Evolutionary conservation across 768 basidiomycete species (phyloP).

Genomic region (Amanita fuliginea): DNA sequence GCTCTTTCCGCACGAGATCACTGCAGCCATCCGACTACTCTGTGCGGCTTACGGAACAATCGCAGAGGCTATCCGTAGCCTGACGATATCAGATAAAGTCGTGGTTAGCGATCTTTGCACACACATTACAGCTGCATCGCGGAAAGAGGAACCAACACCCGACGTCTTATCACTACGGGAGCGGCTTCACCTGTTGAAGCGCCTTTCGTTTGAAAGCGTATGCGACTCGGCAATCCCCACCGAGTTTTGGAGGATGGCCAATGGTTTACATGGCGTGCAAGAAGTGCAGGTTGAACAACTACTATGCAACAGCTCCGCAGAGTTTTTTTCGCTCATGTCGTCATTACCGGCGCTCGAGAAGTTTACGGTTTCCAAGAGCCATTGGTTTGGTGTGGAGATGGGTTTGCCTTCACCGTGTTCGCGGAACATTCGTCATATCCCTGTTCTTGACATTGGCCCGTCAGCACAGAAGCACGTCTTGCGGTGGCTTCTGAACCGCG

Average conservation of each 20-base stretch:
- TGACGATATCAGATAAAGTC: conserved; percentile 9
- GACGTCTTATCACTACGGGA: conserved; percentile 6
- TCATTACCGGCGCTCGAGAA: conserved; percentile 16
- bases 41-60: conserved; percentile 20
- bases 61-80: conserved; percentile 13
- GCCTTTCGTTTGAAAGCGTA: conserved; percentile 16
- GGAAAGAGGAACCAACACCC: background rate
- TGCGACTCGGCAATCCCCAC: conserved; percentile 16
- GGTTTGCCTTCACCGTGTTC: background rate
- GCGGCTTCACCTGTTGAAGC: conserved; percentile 10
- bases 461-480: conserved; percentile 12
- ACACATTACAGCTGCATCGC: no score
- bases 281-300: conserved; percentile 17
- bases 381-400: conserved; percentile 5
- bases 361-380: conserved; percentile 18
- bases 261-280: conserved; percentile 16
- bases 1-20: conserved; percentile 15
- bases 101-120: background rate
- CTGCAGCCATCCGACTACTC: conserved; percentile 16
- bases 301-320: conserved; percentile 12
- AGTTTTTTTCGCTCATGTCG: conserved; percentile 18
- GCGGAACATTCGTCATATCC: background rate
- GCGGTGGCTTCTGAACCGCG: conserved; percentile 15
- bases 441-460: background rate
- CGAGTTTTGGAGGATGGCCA: conserved; percentile 17